Base-by-base conservation (phyloP, 2,329 filamentous ascomycete species). In the Claviceps pazoutovae region DNA sequence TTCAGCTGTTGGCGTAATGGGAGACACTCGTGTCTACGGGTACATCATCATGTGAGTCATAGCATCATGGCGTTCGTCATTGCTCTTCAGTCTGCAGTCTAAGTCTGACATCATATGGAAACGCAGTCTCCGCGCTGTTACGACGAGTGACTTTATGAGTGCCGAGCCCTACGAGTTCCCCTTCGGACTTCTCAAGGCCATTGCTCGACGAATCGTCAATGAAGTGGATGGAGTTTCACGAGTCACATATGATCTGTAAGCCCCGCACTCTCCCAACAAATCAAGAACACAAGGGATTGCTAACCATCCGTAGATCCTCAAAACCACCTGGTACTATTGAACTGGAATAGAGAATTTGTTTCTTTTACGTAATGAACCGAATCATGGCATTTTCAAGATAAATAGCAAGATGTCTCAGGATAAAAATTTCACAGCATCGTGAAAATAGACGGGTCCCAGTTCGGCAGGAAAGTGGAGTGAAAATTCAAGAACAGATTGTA, bases 241-340 rank as follows among this genome's bases (percentile, higher is more conserved):
- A 26, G 85, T 90, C 36, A 72, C 80, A 14, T 88, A 88, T 58
- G 82, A 56, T 55, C 72, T 78, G 54, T 83, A 39, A 48, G 46
- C 8, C 9, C 30, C 11, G 9, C 14, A n/a, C 6, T 14, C 5
- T 6, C 17, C 36, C 4, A 13, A 0, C n/a, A 2, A 14, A n/a
- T 48, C 5, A 21, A 26, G 19, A 38, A 16, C 23, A 21, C 11
- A 6, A 21, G 17, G n/a, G 19, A 23, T 17, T n/a, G 19, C n/a
- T 36, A 5, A 48, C n/a, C 1, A 7, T 13, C n/a, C 1, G 2
- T 39, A 48, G 46, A 38, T 48, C 79, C 21, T 63, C 77, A 64
- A 84, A 84, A 69, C 81, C 82, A 50, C 82, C 81, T 44, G 48
- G 51, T 26, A 88, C 84, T 1, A 87, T 88, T 61, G 84, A 87